Evolutionary conservation across 169 alveolate species (phyloP), one percentile per base, ranked within the genome.

Genomic region (Cryptosporidium ubiquitum): DNA sequence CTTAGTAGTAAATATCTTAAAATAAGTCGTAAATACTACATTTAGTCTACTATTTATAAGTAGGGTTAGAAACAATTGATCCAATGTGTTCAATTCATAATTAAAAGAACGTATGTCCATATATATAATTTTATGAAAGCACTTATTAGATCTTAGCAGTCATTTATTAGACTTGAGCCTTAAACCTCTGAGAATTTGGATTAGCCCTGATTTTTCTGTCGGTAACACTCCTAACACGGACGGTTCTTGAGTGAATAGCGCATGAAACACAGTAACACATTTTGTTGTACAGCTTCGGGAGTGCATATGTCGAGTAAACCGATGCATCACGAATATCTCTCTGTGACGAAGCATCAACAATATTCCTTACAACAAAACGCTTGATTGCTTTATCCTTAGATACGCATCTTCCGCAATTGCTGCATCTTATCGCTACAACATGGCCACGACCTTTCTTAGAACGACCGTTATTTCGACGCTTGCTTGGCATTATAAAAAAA

Each of bases 401-500:
- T 55, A 96, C 98, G 86, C 98, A 95, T 85, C 99, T 95, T 85
- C 98, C 98, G 95, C 99, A 99, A 97, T 99, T 98, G 91, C 98
- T 95, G 97, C 99, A 99, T 69, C 99, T 93, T 84, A 99, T 94
- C 69, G 98, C 96, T 91, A 96, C 96, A 52, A 97, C 96, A 95
- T 98, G 99, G 84, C 99, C 99, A 84, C 99, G 96, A 85, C 98
- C 99, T 95, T 99, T 99, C 96, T 98, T 98, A 92, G 98, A 95
- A 92, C 99, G 97, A 85, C 99, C 99, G 92, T 96, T 97, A 96
- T 98, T 98, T 85, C 99, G 96, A 91, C 99, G 98, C 96, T 98
- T 98, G 93, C 97, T 95, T 91, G 99, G 99, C 99, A 98, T 97
- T 86, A 92, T 93, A 61, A 49, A 7, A 64, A 16, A 40, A 31